Evolutionary conservation across 164 flowering plant genomes (phyloP).

Genomic region (Liquidambar formosana): DNA sequence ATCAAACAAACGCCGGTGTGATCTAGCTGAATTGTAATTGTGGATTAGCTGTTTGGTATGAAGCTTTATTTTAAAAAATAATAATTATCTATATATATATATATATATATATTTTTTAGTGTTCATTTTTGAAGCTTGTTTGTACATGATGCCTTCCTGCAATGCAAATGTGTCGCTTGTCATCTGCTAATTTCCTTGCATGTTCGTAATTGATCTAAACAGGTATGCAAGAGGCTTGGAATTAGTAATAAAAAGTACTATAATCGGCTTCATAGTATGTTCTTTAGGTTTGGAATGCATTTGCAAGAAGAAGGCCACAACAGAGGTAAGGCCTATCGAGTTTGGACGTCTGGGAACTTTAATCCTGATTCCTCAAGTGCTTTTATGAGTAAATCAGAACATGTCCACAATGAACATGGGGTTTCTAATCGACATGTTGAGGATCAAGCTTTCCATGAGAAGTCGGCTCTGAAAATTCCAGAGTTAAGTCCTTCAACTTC

Average conservation of each 20-base stretch:
- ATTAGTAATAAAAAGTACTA: constrained; percentile 61
- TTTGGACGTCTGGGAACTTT: constrained; percentile 67
- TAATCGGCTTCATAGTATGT: constrained; percentile 51
- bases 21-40: too few species aligned
- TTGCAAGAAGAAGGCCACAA: constrained; percentile 57
- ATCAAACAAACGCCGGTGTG: too few species aligned
- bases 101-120: too few species aligned
- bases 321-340: constrained; percentile 55
- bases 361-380: constrained; percentile 29
- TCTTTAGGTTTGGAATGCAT: constrained; percentile 66
- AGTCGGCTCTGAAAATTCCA: constrained; percentile 21
- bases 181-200: not conserved
- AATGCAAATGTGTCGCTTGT: not conserved
- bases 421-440: constrained; percentile 4
- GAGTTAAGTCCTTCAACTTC: constrained; percentile 26
- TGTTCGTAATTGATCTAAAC: constrained; percentile 22
- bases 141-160: too few species aligned
- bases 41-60: too few species aligned
- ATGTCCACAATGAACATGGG: constrained; percentile 13
- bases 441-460: constrained; percentile 23
- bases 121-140: too few species aligned
- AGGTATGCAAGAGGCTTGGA: constrained; percentile 81
- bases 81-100: too few species aligned
- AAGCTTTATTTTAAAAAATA: too few species aligned
- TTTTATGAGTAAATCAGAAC: constrained; percentile 26